Percentiles rank a stretch among this genome's conserved stretches.
These are phyloP conservation scores for Aurantiochytrium sp. DNA, from an alignment of 108 stramenopile species.

Conservation along the genomic window DNA sequence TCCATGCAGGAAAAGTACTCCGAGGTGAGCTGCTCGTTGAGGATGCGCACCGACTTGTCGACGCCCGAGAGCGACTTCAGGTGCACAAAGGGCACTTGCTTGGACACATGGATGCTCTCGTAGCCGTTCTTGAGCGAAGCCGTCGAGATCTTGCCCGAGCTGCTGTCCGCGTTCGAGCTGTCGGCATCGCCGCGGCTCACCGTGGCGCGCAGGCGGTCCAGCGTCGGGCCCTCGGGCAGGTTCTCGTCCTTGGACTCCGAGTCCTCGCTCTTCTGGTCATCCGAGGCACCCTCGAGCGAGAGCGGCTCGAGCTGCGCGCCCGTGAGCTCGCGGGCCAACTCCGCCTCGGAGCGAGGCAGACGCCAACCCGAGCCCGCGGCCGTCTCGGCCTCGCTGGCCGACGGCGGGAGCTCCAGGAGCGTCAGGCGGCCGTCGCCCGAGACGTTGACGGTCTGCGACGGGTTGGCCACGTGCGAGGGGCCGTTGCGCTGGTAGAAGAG, in stretches of 20 bases:
- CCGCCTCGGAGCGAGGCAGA: background rate
- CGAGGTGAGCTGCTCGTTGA: conserved; percentile 23
- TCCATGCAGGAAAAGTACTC: background rate
- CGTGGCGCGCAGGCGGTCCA: background rate
- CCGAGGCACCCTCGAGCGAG: background rate
- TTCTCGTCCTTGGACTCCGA: background rate
- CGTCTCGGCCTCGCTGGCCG: background rate
- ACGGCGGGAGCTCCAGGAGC: background rate
- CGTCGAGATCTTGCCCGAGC: background rate
- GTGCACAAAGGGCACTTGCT: background rate
- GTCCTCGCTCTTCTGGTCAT: too few relatives aligned
- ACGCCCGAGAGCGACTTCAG: conserved; percentile 21
- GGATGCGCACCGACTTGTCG: conserved; percentile 24
- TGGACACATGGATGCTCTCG: conserved; percentile 21
- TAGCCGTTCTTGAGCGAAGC: background rate
- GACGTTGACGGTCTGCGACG: background rate
- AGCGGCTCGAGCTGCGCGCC: background rate
- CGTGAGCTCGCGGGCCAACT: background rate
- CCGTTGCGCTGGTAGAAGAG: background rate
- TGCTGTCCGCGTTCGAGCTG: too few relatives aligned
- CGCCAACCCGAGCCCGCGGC: background rate
- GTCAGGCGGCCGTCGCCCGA: background rate
- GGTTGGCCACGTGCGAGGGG: background rate
- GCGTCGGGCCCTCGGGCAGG: background rate
- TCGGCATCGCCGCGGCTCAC: background rate